Evolutionary conservation across 306 rosid genomes (phyloP), one percentile per base, ranked within the genome.

Genomic region (Lupinus albus): DNA sequence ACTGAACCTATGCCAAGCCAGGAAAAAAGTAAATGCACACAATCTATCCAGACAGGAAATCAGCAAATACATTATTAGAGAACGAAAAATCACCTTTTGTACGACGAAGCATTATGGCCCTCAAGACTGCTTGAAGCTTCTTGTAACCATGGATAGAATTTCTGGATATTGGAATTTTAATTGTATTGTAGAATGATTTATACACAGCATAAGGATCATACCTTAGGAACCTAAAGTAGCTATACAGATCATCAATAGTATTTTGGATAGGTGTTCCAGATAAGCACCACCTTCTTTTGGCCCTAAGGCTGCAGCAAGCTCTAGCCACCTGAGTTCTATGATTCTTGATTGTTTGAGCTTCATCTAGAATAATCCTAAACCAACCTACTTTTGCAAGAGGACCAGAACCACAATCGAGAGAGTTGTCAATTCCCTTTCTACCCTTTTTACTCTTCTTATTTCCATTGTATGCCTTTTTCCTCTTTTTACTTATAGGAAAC

Each of bases 321-420:
- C 99, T 88, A 68, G 99, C 99, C 78, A 93, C 97, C 80, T 90
- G 96, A 84, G 99, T 93, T 80, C 97, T 87, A 81, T 90, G 97
- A 83, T 93, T 93, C 79, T 93, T 93, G 62, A 93, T 93, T n/a
- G 94, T 90, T 74, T 90, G 99, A 60, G 99, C 99, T 83, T 93
- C 99, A 85, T 93, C 99, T 39, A 93, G 87, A 78, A 93, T 82
- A 76, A 93, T 96, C 81, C 99, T 86, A 71, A 79, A 83, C 99
- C 99, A 93, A 69, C 89, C 92, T 50, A 93, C 99, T 78, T 73
- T 91, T 45, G 97, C 97, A 71, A 93, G 88, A 57, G 99, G 45
- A 36, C 99, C 99, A 53, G 87, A 71, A 68, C 58, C 80, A 76
- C 68, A 78, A 39, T 86, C 95, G 9, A 85, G 47, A 61, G 91